These are phyloP conservation scores for Paecilomyces fulvus DNA, from an alignment of 2,329 filamentous ascomycete species.

Conservation along the genomic window DNA sequence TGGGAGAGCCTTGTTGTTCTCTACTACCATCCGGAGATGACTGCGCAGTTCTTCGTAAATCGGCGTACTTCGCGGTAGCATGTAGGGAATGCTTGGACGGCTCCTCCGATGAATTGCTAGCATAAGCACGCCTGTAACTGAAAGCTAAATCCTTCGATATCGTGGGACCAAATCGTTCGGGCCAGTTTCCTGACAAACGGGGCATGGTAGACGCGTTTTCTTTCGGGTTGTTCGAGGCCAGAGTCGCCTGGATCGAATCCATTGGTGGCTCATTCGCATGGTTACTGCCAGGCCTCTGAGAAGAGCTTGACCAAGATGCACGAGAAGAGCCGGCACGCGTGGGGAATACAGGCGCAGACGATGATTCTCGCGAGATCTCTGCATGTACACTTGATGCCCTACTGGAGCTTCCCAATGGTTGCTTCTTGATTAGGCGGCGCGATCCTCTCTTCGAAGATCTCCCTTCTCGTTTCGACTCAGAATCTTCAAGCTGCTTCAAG, in stretches of 20 bases:
- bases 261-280: background rate
- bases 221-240: background rate
- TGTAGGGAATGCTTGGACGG: conserved; percentile 10
- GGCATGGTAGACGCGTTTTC: conserved; percentile 6
- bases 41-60: conserved; percentile 12
- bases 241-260: background rate
- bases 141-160: conserved; percentile 22
- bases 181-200: conserved; percentile 16
- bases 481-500: conserved; percentile 17
- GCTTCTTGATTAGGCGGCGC: conserved; percentile 28
- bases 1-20: conserved; percentile 4
- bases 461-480: conserved; percentile 8
- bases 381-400: conserved; percentile 22
- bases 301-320: conserved; percentile 19
- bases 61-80: conserved; percentile 10
- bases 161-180: conserved; percentile 20
- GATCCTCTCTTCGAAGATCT: conserved; percentile 12
- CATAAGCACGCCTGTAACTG: conserved; percentile 11
- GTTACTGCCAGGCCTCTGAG: conserved; percentile 9
- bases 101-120: conserved; percentile 5
- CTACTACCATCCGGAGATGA: conserved; percentile 10
- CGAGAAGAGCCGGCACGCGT: conserved; percentile 20
- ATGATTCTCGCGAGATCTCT: conserved; percentile 16
- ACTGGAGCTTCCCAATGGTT: conserved; percentile 20
- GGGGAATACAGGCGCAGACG: conserved; percentile 14